A percentile compares a stretch with the other conserved stretches of the same genome.
These are phyloP conservation scores for Endotrypanum monterogeii DNA, from an alignment of 208 protist species.

Conservation along the genomic window DNA sequence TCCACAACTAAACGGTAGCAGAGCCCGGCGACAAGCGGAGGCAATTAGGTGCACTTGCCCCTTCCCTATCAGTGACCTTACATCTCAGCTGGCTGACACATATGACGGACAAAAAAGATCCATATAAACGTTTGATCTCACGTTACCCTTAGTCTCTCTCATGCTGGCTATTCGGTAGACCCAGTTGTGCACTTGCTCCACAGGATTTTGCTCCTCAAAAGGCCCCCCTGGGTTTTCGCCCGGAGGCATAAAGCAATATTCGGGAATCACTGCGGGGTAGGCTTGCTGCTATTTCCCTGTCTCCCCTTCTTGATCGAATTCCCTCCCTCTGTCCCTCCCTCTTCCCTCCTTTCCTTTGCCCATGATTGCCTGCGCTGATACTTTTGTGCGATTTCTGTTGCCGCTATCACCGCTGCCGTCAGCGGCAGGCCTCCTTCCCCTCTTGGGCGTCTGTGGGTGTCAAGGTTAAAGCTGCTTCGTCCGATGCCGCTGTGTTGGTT, in stretches of 20 bases:
- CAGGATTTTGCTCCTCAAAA: too few relatives aligned
- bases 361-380: too few relatives aligned
- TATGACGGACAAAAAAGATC: not conserved
- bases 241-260: too few relatives aligned
- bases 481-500: not conserved
- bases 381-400: too few relatives aligned
- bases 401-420: not conserved
- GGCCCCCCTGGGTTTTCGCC: too few relatives aligned
- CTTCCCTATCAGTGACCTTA: not conserved
- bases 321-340: too few relatives aligned
- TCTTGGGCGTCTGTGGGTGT: not conserved
- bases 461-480: not conserved
- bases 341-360: too few relatives aligned
- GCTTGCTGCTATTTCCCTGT: too few relatives aligned
- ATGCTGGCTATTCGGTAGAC: not conserved
- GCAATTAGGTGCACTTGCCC: too few relatives aligned
- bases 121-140: too few relatives aligned
- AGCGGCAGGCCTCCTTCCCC: not conserved
- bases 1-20: not conserved
- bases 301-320: too few relatives aligned
- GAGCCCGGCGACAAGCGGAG: not conserved
- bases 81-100: not conserved
- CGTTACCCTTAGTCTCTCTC: not conserved
- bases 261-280: too few relatives aligned
- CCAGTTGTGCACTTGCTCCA: not conserved